Evolutionary conservation across 345 rosid genomes (phyloP), one percentile per base, ranked within the genome.

Genomic region (Salix purpurea): DNA sequence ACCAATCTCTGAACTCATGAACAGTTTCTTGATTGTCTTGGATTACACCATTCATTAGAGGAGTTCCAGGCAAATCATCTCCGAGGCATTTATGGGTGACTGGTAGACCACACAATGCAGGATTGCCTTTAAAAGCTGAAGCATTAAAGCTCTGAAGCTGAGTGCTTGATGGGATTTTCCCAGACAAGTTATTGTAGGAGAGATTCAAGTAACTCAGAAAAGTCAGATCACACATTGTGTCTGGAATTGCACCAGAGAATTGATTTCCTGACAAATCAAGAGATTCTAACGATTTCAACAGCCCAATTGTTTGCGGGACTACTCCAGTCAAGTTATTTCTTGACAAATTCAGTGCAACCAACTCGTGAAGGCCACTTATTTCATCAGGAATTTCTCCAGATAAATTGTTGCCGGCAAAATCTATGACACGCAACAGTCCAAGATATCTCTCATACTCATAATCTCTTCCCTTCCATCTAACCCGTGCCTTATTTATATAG

Each of bases 161-260:
- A 39, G 77, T 73, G 28, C 77, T 30, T 6, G 19, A 30, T 16
- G 82, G 82, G 36, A 79, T 74, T 73, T 58, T 50, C 19, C 82
- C 82, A 30, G 82, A 79, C 62, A 79, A 69, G 64, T 73, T 60
- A 37, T 73, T 73, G 71, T 74, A 54, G 7, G 77, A 34, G 54
- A 79, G 15, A 34, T 79, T 44, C 67, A 78, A 15, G 69, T 18
- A 10, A 40, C 72, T 24, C 21, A 78, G 39, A 56, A 72, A 72
- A 15, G 36, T 58, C 26, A 73, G 61, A 50, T 2, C 1, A 40
- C 74, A 4, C 74, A 79, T 56, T 46, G 73, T 18, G 23, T 0
- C 30, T 18, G 77, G 82, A 74, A 79, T 74, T 23, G n/a, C 15
- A 14, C 82, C 77, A 6, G 52, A 26, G 2, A 79, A 62, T 2